These are phyloP conservation scores for Eimeria tenella DNA, from an alignment of 169 alveolate genomes.

Conservation along the genomic window DNA sequence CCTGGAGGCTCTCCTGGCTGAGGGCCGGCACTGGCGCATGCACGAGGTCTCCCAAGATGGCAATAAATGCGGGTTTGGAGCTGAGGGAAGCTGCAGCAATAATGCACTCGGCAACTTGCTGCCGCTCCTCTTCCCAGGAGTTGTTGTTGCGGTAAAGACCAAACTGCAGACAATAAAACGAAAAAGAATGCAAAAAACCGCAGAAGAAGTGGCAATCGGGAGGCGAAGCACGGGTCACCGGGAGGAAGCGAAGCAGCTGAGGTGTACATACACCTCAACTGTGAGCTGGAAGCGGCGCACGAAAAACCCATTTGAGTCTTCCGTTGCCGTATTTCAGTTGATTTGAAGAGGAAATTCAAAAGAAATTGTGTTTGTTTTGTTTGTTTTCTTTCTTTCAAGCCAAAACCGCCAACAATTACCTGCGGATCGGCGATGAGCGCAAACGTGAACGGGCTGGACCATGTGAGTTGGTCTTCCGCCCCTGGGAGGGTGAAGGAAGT, in stretches of 20 bases:
- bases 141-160: slow-evolving; percentile 42
- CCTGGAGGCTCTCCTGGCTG: background rate
- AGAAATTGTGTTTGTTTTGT: too few relatives aligned
- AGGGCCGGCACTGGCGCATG: slow-evolving; percentile 65
- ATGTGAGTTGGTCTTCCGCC: background rate
- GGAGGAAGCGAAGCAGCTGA: too few relatives aligned
- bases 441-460: slow-evolving; percentile 25
- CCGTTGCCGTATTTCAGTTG: too few relatives aligned
- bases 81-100: background rate
- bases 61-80: slow-evolving; percentile 12
- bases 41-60: slow-evolving; percentile 43
- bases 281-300: too few relatives aligned
- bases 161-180: background rate
- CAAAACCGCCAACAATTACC: background rate
- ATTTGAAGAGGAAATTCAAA: too few relatives aligned
- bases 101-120: slow-evolving; percentile 34
- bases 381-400: too few relatives aligned
- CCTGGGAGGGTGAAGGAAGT: background rate
- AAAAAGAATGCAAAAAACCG: background rate
- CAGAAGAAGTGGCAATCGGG: too few relatives aligned
- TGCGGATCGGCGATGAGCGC: slow-evolving; percentile 56
- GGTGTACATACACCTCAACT: too few relatives aligned
- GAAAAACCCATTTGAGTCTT: too few relatives aligned
- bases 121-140: slow-evolving; percentile 54
- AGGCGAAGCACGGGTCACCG: too few relatives aligned